A percentile compares a stretch with the other conserved stretches of the same genome.
These are phyloP conservation scores for Trametes gibbosa DNA, from an alignment of 768 basidiomycete genomes.

Conservation along the genomic window DNA sequence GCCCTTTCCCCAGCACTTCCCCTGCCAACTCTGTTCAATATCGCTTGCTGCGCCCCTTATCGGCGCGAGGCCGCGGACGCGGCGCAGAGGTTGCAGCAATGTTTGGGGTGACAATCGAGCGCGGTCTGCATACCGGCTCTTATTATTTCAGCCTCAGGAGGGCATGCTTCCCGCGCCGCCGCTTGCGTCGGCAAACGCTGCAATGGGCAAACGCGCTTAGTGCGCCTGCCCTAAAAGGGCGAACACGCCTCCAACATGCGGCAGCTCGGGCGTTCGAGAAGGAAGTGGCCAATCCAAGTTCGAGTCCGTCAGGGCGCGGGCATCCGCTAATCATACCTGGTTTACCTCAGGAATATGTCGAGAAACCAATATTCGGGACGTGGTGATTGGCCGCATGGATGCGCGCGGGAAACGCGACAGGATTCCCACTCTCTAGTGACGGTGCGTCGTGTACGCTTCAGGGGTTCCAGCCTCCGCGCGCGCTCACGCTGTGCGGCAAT, in stretches of 20 bases:
- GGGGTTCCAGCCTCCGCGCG: not conserved
- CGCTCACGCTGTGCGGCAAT: conserved; percentile 14
- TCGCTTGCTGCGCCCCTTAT: conserved; percentile 17
- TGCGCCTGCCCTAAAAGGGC: conserved; percentile 30
- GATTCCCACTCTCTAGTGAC: conserved; percentile 13
- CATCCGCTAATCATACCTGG: conserved; percentile 32
- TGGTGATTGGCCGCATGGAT: conserved; percentile 18
- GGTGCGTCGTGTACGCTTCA: not conserved
- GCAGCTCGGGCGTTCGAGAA: conserved; percentile 27
- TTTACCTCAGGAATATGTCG: conserved; percentile 27
- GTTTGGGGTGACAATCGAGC: not conserved
- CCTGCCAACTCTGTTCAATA: not conserved
- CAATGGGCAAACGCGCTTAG: conserved; percentile 19
- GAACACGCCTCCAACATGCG: conserved; percentile 38
- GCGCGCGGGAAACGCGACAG: conserved; percentile 7
- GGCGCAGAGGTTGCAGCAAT: not conserved
- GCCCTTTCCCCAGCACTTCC: conserved; percentile 9
- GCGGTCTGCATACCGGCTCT: not conserved
- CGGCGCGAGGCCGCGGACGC: conserved; percentile 2
- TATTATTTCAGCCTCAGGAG: conserved; percentile 2
- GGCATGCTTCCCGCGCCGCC: conserved; percentile 11
- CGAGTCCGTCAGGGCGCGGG: not conserved
- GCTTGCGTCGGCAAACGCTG: conserved; percentile 16
- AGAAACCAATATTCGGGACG: conserved; percentile 16
- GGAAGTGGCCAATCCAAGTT: conserved; percentile 16